A percentile compares a stretch with the other conserved stretches of the same genome.
Conservation (phyloP, 345 rosid genomes). For the Melaleuca alternifolia region DNA sequence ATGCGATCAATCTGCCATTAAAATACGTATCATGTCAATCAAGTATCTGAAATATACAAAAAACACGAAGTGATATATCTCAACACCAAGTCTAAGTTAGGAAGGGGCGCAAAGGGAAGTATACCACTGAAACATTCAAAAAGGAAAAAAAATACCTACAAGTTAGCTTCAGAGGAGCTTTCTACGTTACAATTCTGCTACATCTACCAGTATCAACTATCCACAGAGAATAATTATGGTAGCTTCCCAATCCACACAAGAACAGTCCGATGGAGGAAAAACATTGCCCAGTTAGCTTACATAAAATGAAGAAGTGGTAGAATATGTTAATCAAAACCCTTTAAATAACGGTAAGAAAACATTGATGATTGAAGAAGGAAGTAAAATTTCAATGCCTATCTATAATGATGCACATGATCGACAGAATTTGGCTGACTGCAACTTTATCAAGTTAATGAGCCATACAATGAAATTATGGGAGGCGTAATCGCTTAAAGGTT, state of each 20-base stretch:
- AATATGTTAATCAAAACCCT: background rate
- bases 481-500: background rate
- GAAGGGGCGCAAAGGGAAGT: background rate
- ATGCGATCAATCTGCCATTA: conserved; percentile 73
- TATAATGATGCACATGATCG: background rate
- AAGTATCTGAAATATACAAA: background rate
- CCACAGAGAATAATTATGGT: background rate
- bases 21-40: background rate
- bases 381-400: background rate
- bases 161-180: background rate
- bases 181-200: background rate
- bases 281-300: background rate
- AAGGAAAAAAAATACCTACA: background rate
- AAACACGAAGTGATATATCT: background rate
- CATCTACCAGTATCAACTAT: background rate
- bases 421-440: background rate
- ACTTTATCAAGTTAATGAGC: background rate
- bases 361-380: background rate
- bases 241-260: background rate
- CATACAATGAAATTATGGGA: background rate
- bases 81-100: background rate
- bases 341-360: background rate
- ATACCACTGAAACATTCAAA: background rate
- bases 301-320: background rate
- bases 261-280: background rate